A percentile compares a stretch with the other conserved stretches of the same genome.
Evolutionary conservation across 257 asterid genomes (phyloP).

Genomic region (Solanum medicagineum): DNA sequence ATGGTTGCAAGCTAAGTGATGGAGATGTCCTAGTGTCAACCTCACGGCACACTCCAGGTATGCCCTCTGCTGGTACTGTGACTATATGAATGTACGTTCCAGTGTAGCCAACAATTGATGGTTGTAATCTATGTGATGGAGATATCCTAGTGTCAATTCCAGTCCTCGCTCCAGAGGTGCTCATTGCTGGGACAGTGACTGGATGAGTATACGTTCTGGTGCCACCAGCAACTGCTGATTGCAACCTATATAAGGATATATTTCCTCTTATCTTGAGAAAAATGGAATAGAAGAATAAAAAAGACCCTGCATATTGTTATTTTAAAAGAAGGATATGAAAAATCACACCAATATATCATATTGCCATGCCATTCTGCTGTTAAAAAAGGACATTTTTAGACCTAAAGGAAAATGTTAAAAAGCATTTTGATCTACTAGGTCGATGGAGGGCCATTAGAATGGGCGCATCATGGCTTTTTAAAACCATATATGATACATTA

Average conservation of each 20-base stretch:
- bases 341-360: background rate
- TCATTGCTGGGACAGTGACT: background rate
- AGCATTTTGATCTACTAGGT: too few relatives aligned
- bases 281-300: background rate
- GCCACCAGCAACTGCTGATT: background rate
- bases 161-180: background rate
- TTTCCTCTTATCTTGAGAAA: background rate
- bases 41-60: background rate
- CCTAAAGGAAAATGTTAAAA: too few relatives aligned
- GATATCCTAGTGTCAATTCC: background rate
- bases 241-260: background rate
- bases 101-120: background rate
- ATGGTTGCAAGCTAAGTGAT: background rate
- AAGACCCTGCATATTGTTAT: background rate
- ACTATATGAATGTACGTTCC: background rate
- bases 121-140: background rate
- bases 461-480: too few relatives aligned
- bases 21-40: background rate
- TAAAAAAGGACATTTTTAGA: too few relatives aligned
- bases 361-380: too few relatives aligned
- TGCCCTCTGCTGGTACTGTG: background rate
- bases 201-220: background rate
- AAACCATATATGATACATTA: too few relatives aligned
- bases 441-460: too few relatives aligned
- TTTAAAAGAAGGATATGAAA: background rate